A percentile compares a stretch with the other conserved stretches of the same genome.
Evolutionary conservation across 306 rosid genomes (phyloP).

Genomic region (Vigna unguiculata): DNA sequence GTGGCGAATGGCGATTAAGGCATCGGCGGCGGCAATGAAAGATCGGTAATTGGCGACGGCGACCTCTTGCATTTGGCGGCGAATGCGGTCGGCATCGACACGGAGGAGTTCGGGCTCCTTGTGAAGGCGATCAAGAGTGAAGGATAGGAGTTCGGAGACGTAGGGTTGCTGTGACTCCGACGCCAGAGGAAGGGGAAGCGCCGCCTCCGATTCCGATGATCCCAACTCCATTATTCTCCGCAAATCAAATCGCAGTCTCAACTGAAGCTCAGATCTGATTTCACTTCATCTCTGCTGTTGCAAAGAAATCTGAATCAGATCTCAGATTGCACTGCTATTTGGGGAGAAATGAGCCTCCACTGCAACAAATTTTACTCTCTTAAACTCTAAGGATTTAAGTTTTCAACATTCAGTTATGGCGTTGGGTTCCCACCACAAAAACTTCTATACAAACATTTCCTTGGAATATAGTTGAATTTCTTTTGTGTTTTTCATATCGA

Average conservation of each 20-base stretch:
- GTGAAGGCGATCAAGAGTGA: slow-evolving; percentile 97
- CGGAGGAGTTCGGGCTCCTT: slow-evolving; percentile 99
- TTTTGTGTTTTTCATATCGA: no score
- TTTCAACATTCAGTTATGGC: background rate
- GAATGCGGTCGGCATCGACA: slow-evolving; percentile 97
- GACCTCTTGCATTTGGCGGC: slow-evolving; percentile 98
- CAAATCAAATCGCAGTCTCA: background rate
- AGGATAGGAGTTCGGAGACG: slow-evolving; percentile 96
- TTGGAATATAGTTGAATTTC: no score
- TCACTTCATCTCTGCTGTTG: background rate
- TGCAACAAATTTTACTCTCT: no score
- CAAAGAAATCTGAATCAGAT: background rate
- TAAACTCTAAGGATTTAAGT: background rate
- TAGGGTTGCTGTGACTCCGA: slow-evolving; percentile 91
- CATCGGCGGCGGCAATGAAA: slow-evolving; percentile 89
- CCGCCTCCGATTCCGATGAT: slow-evolving; percentile 55
- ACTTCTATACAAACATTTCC: no score
- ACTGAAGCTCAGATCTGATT: background rate
- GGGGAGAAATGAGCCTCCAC: no score
- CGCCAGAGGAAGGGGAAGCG: slow-evolving; percentile 74
- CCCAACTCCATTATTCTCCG: slow-evolving; percentile 36
- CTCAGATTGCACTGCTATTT: background rate
- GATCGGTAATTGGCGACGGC: slow-evolving; percentile 91
- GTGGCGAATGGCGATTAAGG: slow-evolving; percentile 84
- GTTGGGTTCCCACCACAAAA: no score